Base-by-base conservation (phyloP, 495 filamentous ascomycete species). In the Pyrenula massariospora region DNA sequence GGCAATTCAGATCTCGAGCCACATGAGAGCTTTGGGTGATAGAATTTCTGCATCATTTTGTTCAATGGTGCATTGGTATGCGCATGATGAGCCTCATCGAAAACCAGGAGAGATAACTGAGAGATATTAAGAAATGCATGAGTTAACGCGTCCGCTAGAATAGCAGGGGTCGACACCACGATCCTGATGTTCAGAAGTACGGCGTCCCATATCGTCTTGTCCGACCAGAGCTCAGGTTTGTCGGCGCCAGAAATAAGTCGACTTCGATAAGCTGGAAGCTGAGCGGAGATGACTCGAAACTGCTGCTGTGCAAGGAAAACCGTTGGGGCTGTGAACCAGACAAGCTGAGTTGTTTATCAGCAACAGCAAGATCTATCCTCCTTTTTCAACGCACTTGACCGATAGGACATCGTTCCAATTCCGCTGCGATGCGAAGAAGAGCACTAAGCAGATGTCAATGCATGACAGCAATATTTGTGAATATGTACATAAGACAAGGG, bases 291-390 rank as follows among this genome's bases (percentile, higher is more conserved):
- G 3, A 85, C 82, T 19, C 73, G 64, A 57, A 77, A 72, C 64
- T 96, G 92, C 65, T 97, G 92, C 0, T 70, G 56, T 57, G 85
- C 85, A 1, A 97, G 70, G 2, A 79, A 77, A 10, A 93, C 83
- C 3, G 86, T 93, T 3, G 91, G 91, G 0, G 83, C 82, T 52
- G 95, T 69, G 65, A 96, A 93, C 92, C 92, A 96, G 10, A 89
- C 73, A 31, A 90, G 61, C 88, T 94, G 42, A 15, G 11, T 10
- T 50, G 11, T 10, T 50, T 12, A 2, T 70, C 8, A 68, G 57
- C n/a, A 64, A 48, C 63, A 52, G 19, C 47, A 22, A 23, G 22
- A 22, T 12, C 31, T 24, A 12, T 19, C 21, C 1, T 24, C 56
- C 25, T 54, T 50, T 23, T 1, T 12, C 24, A 52, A 47, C 72